phyloP scores from a whole-genome alignment of 768 basidiomycete species.

The Auriscalpium vulgare region DNA sequence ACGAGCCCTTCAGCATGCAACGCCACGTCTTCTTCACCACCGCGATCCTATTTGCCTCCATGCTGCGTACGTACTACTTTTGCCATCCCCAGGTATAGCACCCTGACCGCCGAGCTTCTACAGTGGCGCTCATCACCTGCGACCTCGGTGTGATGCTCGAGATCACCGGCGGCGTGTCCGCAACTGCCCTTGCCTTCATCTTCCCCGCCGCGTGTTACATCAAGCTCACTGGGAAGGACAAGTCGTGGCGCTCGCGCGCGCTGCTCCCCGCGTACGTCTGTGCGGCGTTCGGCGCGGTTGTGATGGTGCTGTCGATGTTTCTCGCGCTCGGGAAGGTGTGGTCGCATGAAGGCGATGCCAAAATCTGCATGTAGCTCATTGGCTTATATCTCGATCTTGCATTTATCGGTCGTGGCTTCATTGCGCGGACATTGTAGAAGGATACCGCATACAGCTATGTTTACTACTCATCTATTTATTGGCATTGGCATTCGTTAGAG shows the following conservation, averaged over 20 bases:
- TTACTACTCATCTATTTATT: no score
- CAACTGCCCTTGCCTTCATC: constrained; percentile 87
- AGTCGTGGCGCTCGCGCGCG: constrained; percentile 52
- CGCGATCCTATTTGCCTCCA: constrained; percentile 69
- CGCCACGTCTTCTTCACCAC: constrained; percentile 91
- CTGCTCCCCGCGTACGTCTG: constrained; percentile 75
- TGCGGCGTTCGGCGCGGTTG: constrained; percentile 63
- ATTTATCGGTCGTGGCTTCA: no score
- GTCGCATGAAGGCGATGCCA: constrained; percentile 62
- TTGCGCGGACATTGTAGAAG: no score
- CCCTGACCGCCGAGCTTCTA: not conserved
- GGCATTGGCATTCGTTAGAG: no score
- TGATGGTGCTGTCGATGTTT: constrained; percentile 71
- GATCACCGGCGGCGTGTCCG: constrained; percentile 94
- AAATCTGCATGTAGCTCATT: constrained; percentile 52
- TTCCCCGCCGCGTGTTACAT: constrained; percentile 85
- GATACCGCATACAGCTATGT: no score
- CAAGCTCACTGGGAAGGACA: constrained; percentile 50
- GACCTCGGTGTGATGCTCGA: constrained; percentile 98
- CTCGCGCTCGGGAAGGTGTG: constrained; percentile 75
- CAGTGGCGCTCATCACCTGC: constrained; percentile 88
- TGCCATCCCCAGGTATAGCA: not conserved
- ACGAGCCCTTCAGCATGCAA: constrained; percentile 71
- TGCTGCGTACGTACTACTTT: constrained; percentile 52
- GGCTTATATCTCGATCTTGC: no score